These are phyloP conservation scores for Daldinia childiae DNA, from an alignment of 495 filamentous ascomycete species.

Conservation along the genomic window DNA sequence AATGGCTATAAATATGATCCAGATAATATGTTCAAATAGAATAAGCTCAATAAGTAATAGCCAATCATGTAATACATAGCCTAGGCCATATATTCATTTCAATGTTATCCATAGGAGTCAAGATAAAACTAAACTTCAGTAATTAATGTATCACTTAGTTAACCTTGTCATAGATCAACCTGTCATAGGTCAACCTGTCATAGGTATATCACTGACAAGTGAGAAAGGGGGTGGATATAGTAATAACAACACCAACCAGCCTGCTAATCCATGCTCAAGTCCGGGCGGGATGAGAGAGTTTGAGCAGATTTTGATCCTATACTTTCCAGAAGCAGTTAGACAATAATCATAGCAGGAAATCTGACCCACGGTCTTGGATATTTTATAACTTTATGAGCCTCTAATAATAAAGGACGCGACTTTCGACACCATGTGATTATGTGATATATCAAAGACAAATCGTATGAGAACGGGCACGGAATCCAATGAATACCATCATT, in stretches of 20 bases:
- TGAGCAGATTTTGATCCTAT: conserved; percentile 34
- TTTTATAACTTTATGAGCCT: conserved; percentile 22
- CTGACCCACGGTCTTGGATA: conserved; percentile 15
- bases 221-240: background rate
- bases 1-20: background rate
- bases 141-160: too few relatives aligned
- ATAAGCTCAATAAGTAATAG: background rate
- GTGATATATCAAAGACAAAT: background rate
- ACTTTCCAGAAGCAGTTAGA: conserved; percentile 24
- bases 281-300: conserved; percentile 22
- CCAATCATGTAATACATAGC: background rate
- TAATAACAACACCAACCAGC: background rate
- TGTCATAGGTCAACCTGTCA: too few relatives aligned
- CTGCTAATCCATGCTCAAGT: conserved; percentile 6
- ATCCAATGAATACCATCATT: background rate
- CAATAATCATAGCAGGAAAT: background rate
- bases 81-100: background rate
- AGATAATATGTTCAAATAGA: background rate
- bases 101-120: background rate
- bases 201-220: background rate
- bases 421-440: background rate
- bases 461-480: background rate
- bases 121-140: background rate
- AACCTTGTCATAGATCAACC: background rate
- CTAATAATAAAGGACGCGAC: conserved; percentile 15